A percentile compares a stretch with the other conserved stretches of the same genome.
These are phyloP conservation scores for Tylopilus sp. DNA, from an alignment of 1,284 basidiomycete genomes.

Conservation along the genomic window DNA sequence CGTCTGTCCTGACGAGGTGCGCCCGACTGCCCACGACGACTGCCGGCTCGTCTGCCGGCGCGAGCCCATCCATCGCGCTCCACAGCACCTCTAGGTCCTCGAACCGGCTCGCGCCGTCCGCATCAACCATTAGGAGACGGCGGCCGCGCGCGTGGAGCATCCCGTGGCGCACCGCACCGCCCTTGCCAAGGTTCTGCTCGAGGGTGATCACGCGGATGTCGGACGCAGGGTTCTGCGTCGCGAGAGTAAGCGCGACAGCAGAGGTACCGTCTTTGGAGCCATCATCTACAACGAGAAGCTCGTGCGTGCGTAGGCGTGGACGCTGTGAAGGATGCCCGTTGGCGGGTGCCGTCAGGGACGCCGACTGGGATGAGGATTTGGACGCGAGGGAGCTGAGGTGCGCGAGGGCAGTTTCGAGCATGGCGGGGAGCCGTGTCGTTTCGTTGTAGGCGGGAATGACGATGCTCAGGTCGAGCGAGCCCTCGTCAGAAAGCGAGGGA, in stretches of 20 bases:
- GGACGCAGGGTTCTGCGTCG: conserved; percentile 47
- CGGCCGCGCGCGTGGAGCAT: conserved; percentile 77
- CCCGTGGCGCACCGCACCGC: conserved; percentile 88
- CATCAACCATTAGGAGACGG: conserved; percentile 88
- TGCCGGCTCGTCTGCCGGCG: conserved; percentile 46
- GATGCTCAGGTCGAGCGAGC: conserved; percentile 67
- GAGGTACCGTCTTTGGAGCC: conserved; percentile 79
- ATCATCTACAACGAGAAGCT: conserved; percentile 88
- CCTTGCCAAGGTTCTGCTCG: conserved; percentile 83
- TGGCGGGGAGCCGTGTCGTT: conserved; percentile 68
- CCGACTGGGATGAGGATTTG: conserved; percentile 16
- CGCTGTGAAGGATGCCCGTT: not conserved
- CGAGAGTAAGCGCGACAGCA: conserved; percentile 61
- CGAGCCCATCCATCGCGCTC: conserved; percentile 64
- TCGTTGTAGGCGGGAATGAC: conserved; percentile 94
- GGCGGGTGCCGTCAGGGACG: conserved; percentile 13
- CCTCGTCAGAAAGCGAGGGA: conserved; percentile 49
- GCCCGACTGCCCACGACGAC: conserved; percentile 86
- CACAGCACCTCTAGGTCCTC: conserved; percentile 75
- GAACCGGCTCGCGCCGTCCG: conserved; percentile 88
- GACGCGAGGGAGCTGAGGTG: conserved; percentile 43
- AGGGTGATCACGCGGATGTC: conserved; percentile 78
- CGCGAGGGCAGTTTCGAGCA: conserved; percentile 73
- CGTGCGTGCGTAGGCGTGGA: conserved; percentile 53
- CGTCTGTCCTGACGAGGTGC: conserved; percentile 86